phyloP scores from a whole-genome alignment of 2,329 filamentous ascomycete species.

The Sclerotinia nivalis region DNA sequence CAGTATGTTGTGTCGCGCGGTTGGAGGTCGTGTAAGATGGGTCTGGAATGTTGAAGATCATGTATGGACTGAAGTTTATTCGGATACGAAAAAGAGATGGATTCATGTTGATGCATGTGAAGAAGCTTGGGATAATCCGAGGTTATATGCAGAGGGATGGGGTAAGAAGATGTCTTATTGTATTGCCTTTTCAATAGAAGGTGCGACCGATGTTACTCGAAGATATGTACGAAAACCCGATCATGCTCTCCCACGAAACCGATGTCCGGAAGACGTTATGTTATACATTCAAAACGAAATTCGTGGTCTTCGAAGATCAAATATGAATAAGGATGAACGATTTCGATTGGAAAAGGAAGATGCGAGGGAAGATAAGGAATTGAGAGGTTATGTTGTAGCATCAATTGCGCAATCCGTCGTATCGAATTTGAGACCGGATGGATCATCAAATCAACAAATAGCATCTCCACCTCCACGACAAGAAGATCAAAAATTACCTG shows the following conservation, averaged over 20 bases:
- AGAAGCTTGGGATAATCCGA: slow-evolving; percentile 91
- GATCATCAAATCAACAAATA: slow-evolving; percentile 27
- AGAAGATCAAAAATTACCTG: slow-evolving; percentile 61
- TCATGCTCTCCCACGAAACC: slow-evolving; percentile 71
- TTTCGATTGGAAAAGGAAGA: slow-evolving; percentile 82
- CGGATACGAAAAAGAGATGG: slow-evolving; percentile 89
- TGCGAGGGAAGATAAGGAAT: slow-evolving; percentile 70
- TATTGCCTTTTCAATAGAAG: slow-evolving; percentile 93
- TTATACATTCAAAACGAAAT: slow-evolving; percentile 93
- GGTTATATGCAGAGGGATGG: slow-evolving; percentile 93
- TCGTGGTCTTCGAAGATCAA: slow-evolving; percentile 75
- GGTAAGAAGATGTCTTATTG: slow-evolving; percentile 96
- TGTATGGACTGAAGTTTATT: slow-evolving; percentile 97
- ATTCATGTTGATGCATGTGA: slow-evolving; percentile 96
- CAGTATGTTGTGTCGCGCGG: slow-evolving; percentile 93
- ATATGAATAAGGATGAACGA: slow-evolving; percentile 82
- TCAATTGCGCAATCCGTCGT: slow-evolving; percentile 70
- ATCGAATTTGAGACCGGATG: slow-evolving; percentile 33
- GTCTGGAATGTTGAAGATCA: slow-evolving; percentile 98
- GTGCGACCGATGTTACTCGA: slow-evolving; percentile 65
- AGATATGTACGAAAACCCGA: slow-evolving; percentile 71
- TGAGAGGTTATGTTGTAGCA: slow-evolving; percentile 71
- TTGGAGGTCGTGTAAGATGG: slow-evolving; percentile 90
- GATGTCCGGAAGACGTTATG: slow-evolving; percentile 85
- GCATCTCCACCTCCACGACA: slow-evolving; percentile 32